Evolutionary conservation across 2,329 filamentous ascomycete genomes (phyloP).

Genomic region (Coniochaeta pulveracea): DNA sequence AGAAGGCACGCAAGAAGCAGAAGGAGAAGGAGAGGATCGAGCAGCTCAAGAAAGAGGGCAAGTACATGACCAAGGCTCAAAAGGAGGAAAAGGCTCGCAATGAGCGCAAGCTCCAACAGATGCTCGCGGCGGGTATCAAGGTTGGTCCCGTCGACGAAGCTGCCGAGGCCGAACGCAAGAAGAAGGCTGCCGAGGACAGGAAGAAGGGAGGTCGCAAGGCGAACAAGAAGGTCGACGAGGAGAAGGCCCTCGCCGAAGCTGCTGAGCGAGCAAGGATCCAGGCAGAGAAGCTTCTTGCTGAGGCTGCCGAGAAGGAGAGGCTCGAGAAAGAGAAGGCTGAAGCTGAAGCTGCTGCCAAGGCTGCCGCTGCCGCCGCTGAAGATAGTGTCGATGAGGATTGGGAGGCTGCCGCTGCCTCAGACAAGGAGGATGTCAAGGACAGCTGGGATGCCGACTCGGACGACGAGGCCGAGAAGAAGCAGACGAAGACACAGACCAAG

Average conservation of each 20-base stretch:
- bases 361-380: slow-evolving; percentile 44
- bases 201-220: slow-evolving; percentile 47
- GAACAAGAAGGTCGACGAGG: slow-evolving; percentile 58
- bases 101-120: slow-evolving; percentile 73
- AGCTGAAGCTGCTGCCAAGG: slow-evolving; percentile 41
- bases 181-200: slow-evolving; percentile 63
- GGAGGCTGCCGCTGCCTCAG: slow-evolving; percentile 72
- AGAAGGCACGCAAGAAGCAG: slow-evolving; percentile 68
- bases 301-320: slow-evolving; percentile 49
- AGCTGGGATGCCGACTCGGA: slow-evolving; percentile 87
- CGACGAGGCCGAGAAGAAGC: slow-evolving; percentile 45
- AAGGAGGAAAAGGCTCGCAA: slow-evolving; percentile 71
- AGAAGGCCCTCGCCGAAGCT: slow-evolving; percentile 66
- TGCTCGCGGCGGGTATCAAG: slow-evolving; percentile 67
- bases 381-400: slow-evolving; percentile 62
- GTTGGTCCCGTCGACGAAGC: slow-evolving; percentile 48
- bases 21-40: slow-evolving; percentile 80
- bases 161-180: slow-evolving; percentile 53
- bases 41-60: slow-evolving; percentile 79
- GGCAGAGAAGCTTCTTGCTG: slow-evolving; percentile 55
- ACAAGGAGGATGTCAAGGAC: slow-evolving; percentile 73
- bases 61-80: slow-evolving; percentile 77
- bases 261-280: slow-evolving; percentile 58
- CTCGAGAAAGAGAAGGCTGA: slow-evolving; percentile 42
- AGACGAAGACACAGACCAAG: slow-evolving; percentile 15